These are phyloP conservation scores for Aspergillus tamarii DNA, from an alignment of 2,329 filamentous ascomycete genomes.

Conservation along the genomic window DNA sequence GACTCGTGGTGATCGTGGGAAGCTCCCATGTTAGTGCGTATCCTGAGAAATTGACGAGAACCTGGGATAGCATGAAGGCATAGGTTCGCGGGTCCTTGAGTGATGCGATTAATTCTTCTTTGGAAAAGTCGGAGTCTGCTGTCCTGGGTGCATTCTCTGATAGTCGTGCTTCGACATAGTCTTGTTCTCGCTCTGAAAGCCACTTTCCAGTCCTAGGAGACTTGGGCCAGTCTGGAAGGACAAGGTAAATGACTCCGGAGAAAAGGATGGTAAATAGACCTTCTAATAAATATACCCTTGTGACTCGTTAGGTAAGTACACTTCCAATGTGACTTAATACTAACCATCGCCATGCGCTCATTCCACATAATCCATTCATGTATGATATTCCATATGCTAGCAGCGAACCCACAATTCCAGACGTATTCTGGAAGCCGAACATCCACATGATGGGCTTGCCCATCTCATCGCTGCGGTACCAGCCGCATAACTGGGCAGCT, in stretches of 20 bases:
- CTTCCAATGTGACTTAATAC: not conserved
- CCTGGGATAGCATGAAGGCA: conserved; percentile 19
- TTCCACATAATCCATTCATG: conserved; percentile 14
- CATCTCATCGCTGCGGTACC: conserved; percentile 23
- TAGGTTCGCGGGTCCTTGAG: conserved; percentile 17
- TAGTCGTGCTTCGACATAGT: conserved; percentile 16
- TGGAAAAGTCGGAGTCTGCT: conserved; percentile 13
- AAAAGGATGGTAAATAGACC: conserved; percentile 19
- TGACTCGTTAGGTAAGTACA: not conserved
- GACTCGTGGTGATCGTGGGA: conserved; percentile 19
- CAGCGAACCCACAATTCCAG: conserved; percentile 15
- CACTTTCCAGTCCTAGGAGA: conserved; percentile 10
- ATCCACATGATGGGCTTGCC: conserved; percentile 20
- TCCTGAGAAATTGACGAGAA: conserved; percentile 18
- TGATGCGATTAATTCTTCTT: conserved; percentile 13
- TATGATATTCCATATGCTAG: conserved; percentile 17
- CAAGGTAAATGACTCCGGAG: conserved; percentile 13
- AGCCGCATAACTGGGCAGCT: conserved; percentile 18
- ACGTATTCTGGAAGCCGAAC: conserved; percentile 20
- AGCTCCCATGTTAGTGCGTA: conserved; percentile 19
- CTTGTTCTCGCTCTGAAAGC: conserved; percentile 19
- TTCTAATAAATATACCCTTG: conserved; percentile 19
- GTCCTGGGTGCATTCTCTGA: conserved; percentile 16
- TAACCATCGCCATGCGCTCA: conserved; percentile 20
- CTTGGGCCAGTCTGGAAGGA: conserved; percentile 20